These are phyloP conservation scores for Dispira simplex DNA, from an alignment of 192 early-diverging fungal genomes.

Conservation along the genomic window DNA sequence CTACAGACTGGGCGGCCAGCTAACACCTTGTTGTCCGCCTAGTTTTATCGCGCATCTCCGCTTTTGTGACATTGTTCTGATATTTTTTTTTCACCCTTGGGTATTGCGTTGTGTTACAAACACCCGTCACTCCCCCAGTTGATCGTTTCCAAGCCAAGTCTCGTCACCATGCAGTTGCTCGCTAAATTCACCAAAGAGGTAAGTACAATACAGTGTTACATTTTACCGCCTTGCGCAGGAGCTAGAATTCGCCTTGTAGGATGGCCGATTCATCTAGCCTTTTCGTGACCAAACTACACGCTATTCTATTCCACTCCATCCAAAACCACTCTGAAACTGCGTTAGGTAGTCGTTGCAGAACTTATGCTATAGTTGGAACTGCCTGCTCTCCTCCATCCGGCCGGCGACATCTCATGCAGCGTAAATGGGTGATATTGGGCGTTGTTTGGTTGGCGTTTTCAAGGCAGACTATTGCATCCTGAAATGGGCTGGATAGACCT, in stretches of 20 bases:
- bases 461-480: too few species aligned
- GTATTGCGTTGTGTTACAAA: background rate
- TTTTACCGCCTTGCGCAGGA: background rate
- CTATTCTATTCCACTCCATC: background rate
- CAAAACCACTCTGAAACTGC: background rate
- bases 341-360: background rate
- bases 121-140: background rate
- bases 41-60: background rate
- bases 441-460: too few species aligned
- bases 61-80: background rate
- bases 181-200: slow-evolving; percentile 4
- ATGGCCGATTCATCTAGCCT: background rate
- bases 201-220: background rate
- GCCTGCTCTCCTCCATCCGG: background rate
- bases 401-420: too few species aligned
- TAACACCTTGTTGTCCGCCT: background rate
- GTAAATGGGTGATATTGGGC: too few species aligned
- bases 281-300: too few species aligned
- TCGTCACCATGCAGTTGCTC: slow-evolving; percentile 2
- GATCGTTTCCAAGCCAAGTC: background rate
- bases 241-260: background rate
- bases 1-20: too few species aligned
- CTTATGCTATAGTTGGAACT: background rate
- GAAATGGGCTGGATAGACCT: too few species aligned
- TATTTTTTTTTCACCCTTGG: background rate